These are phyloP conservation scores for Lasiodiplodia hormozganensis DNA, from an alignment of 2,329 filamentous ascomycete genomes.

Conservation along the genomic window DNA sequence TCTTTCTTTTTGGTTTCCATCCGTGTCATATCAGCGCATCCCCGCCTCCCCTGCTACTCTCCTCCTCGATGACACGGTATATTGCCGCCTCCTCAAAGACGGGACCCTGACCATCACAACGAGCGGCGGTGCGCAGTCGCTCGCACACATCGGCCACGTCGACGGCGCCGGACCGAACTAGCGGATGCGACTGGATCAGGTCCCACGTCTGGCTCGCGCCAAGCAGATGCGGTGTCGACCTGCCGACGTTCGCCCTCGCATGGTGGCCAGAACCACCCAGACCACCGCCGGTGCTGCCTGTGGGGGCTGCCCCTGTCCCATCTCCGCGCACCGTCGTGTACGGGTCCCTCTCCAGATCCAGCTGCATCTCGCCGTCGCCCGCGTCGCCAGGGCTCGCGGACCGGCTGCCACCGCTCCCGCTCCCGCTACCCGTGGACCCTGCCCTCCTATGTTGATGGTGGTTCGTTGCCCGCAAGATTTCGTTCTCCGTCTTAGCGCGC, in stretches of 20 bases:
- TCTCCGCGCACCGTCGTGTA: constrained; percentile 10
- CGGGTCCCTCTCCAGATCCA: constrained; percentile 12
- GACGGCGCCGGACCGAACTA: constrained; percentile 78
- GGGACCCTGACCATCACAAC: constrained; percentile 84
- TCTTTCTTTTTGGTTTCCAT: background rate
- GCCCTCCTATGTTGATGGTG: background rate
- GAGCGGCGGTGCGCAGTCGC: constrained; percentile 73
- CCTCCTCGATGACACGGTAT: constrained; percentile 74
- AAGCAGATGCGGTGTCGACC: constrained; percentile 54
- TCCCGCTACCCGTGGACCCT: background rate
- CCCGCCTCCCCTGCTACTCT: constrained; percentile 71
- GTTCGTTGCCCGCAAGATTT: constrained; percentile 79
- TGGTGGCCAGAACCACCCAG: constrained; percentile 47
- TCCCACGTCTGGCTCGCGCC: constrained; percentile 88
- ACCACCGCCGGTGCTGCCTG: background rate
- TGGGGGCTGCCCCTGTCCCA: background rate
- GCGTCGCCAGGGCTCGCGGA: background rate
- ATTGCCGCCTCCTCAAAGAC: constrained; percentile 84
- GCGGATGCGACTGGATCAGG: constrained; percentile 79
- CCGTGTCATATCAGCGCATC: constrained; percentile 72
- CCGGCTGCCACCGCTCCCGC: background rate
- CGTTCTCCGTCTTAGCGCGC: constrained; percentile 86
- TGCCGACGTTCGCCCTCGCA: constrained; percentile 45
- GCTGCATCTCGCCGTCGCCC: background rate
- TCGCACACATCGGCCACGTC: constrained; percentile 85